Conservation (phyloP, 768 basidiomycete genomes). For the Mycena rosella region DNA sequence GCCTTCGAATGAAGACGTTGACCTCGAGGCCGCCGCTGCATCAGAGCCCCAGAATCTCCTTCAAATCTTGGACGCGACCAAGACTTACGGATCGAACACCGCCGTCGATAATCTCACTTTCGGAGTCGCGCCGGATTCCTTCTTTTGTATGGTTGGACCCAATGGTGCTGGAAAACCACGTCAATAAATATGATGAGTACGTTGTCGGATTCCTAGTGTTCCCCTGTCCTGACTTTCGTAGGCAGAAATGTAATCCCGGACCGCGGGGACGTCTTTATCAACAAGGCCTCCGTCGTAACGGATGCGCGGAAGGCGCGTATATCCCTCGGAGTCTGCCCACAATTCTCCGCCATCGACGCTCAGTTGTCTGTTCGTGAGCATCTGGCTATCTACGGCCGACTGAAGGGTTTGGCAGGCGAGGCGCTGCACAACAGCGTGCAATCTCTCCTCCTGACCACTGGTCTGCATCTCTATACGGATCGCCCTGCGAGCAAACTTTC, state of each 20-base stretch:
- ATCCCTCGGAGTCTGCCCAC: slow-evolving; percentile 84
- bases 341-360: slow-evolving; percentile 86
- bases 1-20: slow-evolving; percentile 62
- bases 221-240: slow-evolving; percentile 44
- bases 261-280: slow-evolving; percentile 77
- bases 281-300: slow-evolving; percentile 73
- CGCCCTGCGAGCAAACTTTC: slow-evolving; percentile 82
- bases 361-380: slow-evolving; percentile 86
- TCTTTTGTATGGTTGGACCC: slow-evolving; percentile 84
- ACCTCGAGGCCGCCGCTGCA: slow-evolving; percentile 63
- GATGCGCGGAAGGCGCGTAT: slow-evolving; percentile 74
- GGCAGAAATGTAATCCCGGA: slow-evolving; percentile 79
- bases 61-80: slow-evolving; percentile 74
- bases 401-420: slow-evolving; percentile 72
- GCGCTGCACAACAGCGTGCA: slow-evolving; percentile 69
- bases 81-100: slow-evolving; percentile 65
- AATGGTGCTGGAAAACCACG: slow-evolving; percentile 91
- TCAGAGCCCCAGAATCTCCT: slow-evolving; percentile 66
- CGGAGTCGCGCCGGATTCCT: slow-evolving; percentile 69
- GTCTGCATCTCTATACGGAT: slow-evolving; percentile 71
- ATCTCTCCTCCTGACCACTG: slow-evolving; percentile 68
- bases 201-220: no score
- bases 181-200: no score
- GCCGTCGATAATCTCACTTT: slow-evolving; percentile 84
- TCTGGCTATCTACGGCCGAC: slow-evolving; percentile 76